These are phyloP conservation scores for Fusarium oxysporum DNA, from an alignment of 2,329 filamentous ascomycete genomes.

Conservation along the genomic window DNA sequence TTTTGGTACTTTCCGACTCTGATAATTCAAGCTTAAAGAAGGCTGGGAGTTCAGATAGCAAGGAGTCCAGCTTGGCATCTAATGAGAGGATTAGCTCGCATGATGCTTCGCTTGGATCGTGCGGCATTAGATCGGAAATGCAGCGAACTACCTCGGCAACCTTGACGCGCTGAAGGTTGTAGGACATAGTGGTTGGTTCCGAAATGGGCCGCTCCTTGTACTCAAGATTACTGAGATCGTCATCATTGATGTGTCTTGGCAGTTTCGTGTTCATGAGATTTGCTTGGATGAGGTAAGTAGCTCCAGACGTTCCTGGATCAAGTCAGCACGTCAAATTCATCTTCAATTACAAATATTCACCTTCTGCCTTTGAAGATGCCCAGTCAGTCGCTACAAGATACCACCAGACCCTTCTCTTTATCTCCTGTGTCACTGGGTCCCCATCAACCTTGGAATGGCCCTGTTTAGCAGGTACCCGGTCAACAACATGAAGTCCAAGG, in stretches of 20 bases:
- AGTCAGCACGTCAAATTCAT: no score
- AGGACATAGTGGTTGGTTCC: not conserved
- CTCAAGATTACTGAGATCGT: no score
- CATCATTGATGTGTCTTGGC: no score
- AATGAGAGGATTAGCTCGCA: not conserved
- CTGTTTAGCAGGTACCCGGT: accelerated
- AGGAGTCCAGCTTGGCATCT: not conserved
- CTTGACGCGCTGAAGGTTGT: not conserved
- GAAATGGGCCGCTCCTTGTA: not conserved
- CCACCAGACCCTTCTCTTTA: not conserved
- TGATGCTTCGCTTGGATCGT: not conserved
- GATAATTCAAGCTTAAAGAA: no score
- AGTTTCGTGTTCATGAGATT: no score
- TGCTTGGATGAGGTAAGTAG: not conserved
- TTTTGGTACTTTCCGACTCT: no score
- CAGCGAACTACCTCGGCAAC: not conserved
- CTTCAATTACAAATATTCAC: accelerated
- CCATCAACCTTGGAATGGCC: accelerated
- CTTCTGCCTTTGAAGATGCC: not conserved
- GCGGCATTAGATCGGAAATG: not conserved
- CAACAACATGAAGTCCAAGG: not conserved
- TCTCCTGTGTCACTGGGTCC: not conserved
- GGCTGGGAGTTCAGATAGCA: no score
- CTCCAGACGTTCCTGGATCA: not conserved
- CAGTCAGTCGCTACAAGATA: not conserved